phyloP scores from a whole-genome alignment of 2,329 filamentous ascomycete genomes.

The Arthrobotrys iridis region DNA sequence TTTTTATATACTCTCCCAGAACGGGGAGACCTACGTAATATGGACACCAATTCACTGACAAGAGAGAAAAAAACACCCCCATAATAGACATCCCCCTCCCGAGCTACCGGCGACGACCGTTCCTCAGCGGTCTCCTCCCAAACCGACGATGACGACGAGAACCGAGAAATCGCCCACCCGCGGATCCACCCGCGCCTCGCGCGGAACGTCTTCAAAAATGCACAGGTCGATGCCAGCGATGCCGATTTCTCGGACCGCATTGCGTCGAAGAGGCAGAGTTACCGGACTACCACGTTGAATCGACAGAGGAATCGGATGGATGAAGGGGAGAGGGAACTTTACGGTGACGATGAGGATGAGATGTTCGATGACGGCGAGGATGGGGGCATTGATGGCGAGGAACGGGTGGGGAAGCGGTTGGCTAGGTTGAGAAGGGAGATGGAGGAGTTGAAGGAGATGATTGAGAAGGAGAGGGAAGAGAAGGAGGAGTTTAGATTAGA shows the following conservation, averaged over 20 bases:
- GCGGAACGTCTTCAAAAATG: conserved; percentile 78
- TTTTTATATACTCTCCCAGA: too few relatives aligned
- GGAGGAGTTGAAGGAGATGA: conserved; percentile 73
- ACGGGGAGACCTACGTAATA: too few relatives aligned
- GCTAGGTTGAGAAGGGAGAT: conserved; percentile 84
- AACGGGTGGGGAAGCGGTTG: conserved; percentile 80
- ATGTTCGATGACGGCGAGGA: conserved; percentile 80
- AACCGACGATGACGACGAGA: conserved; percentile 68
- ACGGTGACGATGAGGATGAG: conserved; percentile 62
- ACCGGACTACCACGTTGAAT: conserved; percentile 76
- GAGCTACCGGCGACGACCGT: conserved; percentile 65
- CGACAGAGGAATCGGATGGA: conserved; percentile 72
- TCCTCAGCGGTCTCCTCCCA: conserved; percentile 66
- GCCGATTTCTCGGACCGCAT: conserved; percentile 93
- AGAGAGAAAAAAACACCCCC: too few relatives aligned
- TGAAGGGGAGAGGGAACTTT: conserved; percentile 58
- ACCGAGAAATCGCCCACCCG: conserved; percentile 76
- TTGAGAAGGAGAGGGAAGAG: conserved; percentile 62
- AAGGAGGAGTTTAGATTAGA: conserved; percentile 64
- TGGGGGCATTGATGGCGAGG: conserved; percentile 73
- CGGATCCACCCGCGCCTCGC: conserved; percentile 81
- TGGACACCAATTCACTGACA: too few relatives aligned
- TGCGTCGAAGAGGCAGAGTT: conserved; percentile 81
- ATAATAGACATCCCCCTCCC: conserved; percentile 68
- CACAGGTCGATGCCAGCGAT: conserved; percentile 77